Evolutionary conservation across 2,329 filamentous ascomycete species (phyloP), one percentile per base, ranked within the genome.

Genomic region (Sclerotinia minor): DNA sequence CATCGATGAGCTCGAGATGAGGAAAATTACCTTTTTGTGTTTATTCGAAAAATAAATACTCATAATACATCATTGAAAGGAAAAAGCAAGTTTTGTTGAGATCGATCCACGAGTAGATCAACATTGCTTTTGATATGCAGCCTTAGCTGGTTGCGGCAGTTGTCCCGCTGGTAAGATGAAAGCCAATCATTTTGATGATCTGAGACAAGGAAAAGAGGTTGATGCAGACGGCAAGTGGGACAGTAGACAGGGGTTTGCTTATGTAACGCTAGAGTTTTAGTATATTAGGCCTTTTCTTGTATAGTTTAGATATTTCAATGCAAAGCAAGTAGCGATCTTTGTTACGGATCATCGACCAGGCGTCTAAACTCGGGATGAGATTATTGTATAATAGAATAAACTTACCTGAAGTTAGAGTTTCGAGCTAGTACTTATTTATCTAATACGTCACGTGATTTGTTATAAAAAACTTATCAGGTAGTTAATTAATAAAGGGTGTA

Each of bases 51-150:
- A 38, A 26, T 24, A 38, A 9, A n/a, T n/a, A n/a, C n/a, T n/a
- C n/a, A n/a, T n/a, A n/a, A n/a, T 58, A 35, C 3, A 63, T 38
- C 45, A 52, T 63, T 8, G n/a, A 38, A 26, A 35, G 35, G 35
- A 35, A 63, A 63, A 38, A 52, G 47, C 45, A 63, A 26, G 59
- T 63, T 63, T 52, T 50, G 45, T 50, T 63, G 45, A 15, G 59
- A 50, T 49, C 19, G 59, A 49, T 49, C 26, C 45, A 61, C 21
- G 44, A 19, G 44, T 19, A 8, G 44, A 63, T 63, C 45, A 8
- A 15, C 59, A 63, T 63, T 38, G 44, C 58, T 35, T 61, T 50
- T 32, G 32, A 35, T 49, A 50, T 50, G 59, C 45, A 50, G 32
- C 32, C 45, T 26, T 35, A n/a, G 19, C 3, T 13, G 21, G 35